Evolutionary conservation across 164 flowering plant species (phyloP), one percentile per base, ranked within the genome.

Genomic region (Magnolia kwangsiensis): DNA sequence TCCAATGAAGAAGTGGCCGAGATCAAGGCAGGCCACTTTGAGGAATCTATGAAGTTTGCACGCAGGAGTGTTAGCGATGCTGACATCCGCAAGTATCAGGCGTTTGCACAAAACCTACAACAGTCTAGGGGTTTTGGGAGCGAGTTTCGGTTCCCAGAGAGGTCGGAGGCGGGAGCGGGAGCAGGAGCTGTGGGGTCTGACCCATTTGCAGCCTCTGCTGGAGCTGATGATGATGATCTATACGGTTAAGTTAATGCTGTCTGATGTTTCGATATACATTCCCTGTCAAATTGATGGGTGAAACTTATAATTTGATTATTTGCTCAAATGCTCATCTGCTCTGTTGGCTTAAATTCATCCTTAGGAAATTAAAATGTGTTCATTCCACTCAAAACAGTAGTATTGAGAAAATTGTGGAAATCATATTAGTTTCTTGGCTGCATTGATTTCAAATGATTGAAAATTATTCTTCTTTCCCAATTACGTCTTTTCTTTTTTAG

Each of bases 61-160:
- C 80, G 97, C 1, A 80, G 94, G 82, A 91, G 95, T 84, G 97
- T 92, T 20, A 91, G 95, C 31, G 94, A 92, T 83, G 95, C 97
- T 2, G 95, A 92, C 72, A 90, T 92, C 55, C 89, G 95, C 63
- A 92, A 92, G 76, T 92, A 92, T 80, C 93, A 92, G 78, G 88
- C 97, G n/a, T 92, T 92, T 72, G 97, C 95, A 3, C 91, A 88
- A 80, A 92, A 93, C 50, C 71, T 92, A 79, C 97, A 90, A 86
- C 95, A 92, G 81, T 91, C 95, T 0, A 83, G 97, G 80, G 97
- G 97, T 16, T 88, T 92, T 71, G 97, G 97, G 16, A 21, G 84
- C 8, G 97, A 92, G 71, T 92, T 92, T 77, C 83, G 90, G 64
- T 92, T 92, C 45, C 20, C 79, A 2, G 45, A 37, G 45, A 37